Evolutionary conservation across 371 early-diverging fungal genomes (phyloP).

Genomic region (Mucor plumbeus): DNA sequence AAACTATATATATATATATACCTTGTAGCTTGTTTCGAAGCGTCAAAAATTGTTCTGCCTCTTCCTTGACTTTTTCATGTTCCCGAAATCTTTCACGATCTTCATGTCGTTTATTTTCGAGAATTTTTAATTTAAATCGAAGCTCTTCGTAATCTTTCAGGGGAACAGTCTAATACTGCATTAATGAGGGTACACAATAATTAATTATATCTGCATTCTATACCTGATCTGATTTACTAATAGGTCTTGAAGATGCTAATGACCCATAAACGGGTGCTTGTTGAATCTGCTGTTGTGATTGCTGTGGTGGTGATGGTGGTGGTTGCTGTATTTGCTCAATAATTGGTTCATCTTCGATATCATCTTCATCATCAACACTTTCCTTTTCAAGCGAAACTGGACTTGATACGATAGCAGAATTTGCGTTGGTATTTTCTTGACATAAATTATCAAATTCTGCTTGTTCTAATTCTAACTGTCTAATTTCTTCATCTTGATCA

Average conservation of each 20-base stretch:
- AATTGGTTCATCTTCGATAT: constrained; percentile 6
- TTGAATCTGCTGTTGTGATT: neutral
- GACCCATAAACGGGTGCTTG: constrained; percentile 34
- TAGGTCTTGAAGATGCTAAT: constrained; percentile 37
- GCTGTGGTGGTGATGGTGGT: too few species aligned
- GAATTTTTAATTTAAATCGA: constrained; percentile 72
- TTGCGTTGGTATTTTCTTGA: constrained; percentile 26
- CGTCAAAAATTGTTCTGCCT: constrained; percentile 74
- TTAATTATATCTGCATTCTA: neutral
- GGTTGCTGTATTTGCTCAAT: constrained; percentile 17
- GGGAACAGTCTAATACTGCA: constrained; percentile 36
- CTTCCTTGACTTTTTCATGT: constrained; percentile 74
- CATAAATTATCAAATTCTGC: constrained; percentile 23
- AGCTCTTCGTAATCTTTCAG: constrained; percentile 83
- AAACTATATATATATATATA: too few species aligned
- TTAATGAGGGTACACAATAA: constrained; percentile 4
- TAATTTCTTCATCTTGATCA: constrained; percentile 12
- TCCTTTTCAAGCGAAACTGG: constrained; percentile 27
- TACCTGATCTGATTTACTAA: constrained; percentile 52
- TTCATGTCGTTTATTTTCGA: constrained; percentile 84
- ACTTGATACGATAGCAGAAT: constrained; percentile 18
- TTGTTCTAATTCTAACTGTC: constrained; percentile 15
- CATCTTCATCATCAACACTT: constrained; percentile 17
- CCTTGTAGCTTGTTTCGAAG: constrained; percentile 72
- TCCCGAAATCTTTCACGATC: constrained; percentile 79